Conservation (phyloP, 2,329 filamentous ascomycete genomes). For the Penicillium polonicum region DNA sequence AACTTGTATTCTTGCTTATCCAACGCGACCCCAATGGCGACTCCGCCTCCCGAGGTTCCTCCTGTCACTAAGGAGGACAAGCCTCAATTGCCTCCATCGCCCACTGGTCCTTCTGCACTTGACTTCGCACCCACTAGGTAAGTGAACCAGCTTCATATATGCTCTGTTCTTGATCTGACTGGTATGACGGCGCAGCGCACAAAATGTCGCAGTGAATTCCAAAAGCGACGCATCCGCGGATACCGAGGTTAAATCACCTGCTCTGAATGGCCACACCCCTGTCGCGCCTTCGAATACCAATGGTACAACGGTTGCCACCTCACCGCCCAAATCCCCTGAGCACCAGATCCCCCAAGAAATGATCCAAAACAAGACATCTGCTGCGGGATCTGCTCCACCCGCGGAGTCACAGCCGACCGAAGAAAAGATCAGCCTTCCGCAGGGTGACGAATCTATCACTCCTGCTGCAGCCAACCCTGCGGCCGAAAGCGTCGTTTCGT, state of each 20-base stretch:
- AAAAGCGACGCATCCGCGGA: constrained; percentile 25
- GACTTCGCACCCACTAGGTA: constrained; percentile 33
- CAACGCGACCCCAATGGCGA: constrained; percentile 39
- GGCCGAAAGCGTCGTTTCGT: background rate
- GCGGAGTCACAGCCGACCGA: constrained; percentile 8
- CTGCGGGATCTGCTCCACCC: constrained; percentile 9
- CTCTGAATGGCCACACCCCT: constrained; percentile 34
- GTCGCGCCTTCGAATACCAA: constrained; percentile 28
- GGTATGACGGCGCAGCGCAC: constrained; percentile 20
- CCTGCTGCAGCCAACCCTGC: background rate
- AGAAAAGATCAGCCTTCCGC: background rate
- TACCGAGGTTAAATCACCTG: constrained; percentile 13
- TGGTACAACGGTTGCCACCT: constrained; percentile 27
- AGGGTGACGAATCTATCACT: constrained; percentile 2
- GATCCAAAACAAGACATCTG: constrained; percentile 13
- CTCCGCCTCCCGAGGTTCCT: constrained; percentile 44
- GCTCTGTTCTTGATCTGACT: constrained; percentile 8
- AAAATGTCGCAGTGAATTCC: constrained; percentile 17
- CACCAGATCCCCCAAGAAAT: constrained; percentile 1
- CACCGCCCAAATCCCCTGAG: constrained; percentile 33
- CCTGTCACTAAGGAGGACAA: constrained; percentile 42
- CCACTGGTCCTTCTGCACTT: constrained; percentile 33
- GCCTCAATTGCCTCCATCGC: constrained; percentile 40
- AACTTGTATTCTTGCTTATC: constrained; percentile 17
- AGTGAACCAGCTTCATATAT: constrained; percentile 11